Conservation (phyloP, 768 basidiomycete genomes). For the Coprinopsis cinerea region DNA sequence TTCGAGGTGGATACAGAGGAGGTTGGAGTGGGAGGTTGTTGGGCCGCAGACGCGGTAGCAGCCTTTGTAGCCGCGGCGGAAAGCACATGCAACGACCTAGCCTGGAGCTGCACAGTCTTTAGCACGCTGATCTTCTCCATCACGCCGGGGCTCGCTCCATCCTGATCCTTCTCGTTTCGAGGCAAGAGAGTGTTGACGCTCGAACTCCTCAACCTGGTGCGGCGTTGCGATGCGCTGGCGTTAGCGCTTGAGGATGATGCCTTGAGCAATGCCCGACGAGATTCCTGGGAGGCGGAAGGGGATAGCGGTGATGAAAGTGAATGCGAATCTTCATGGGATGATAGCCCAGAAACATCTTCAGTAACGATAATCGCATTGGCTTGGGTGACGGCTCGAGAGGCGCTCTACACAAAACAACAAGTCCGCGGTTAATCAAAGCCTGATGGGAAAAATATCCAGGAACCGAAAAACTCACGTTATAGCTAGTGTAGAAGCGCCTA, state of each 20-base stretch:
- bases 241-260: neutral
- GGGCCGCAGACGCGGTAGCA: neutral
- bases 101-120: slow-evolving; percentile 57
- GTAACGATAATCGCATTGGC: slow-evolving; percentile 52
- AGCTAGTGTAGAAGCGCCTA: slow-evolving; percentile 63
- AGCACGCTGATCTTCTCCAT: slow-evolving; percentile 51
- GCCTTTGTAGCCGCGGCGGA: slow-evolving; percentile 23
- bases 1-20: no score
- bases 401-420: slow-evolving; percentile 37
- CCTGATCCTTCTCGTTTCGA: neutral
- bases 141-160: slow-evolving; percentile 30
- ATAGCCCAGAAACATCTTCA: slow-evolving; percentile 43
- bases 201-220: slow-evolving; percentile 48
- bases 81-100: slow-evolving; percentile 56
- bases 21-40: no score
- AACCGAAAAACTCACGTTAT: slow-evolving; percentile 54
- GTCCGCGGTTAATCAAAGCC: slow-evolving; percentile 1
- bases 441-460: slow-evolving; percentile 3
- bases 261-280: slow-evolving; percentile 11
- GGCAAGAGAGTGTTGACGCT: slow-evolving; percentile 32
- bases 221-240: slow-evolving; percentile 13
- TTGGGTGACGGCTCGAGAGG: slow-evolving; percentile 68
- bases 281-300: slow-evolving; percentile 17
- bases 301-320: neutral
- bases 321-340: slow-evolving; percentile 40